Evolutionary conservation across 2,329 filamentous ascomycete species (phyloP).

Genomic region (Hortaea sp.): DNA sequence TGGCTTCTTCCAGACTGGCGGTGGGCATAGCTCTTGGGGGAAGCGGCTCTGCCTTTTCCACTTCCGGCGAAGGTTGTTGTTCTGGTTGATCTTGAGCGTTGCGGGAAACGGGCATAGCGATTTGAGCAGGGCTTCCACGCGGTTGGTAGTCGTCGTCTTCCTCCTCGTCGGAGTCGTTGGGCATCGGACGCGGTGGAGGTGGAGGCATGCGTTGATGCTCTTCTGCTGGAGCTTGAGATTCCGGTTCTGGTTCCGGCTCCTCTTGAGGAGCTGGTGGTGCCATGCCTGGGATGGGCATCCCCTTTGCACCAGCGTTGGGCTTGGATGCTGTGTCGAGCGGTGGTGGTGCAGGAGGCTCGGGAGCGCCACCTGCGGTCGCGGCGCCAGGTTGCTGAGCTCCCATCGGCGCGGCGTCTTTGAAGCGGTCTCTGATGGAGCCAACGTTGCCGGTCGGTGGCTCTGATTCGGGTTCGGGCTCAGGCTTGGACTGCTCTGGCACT

Average conservation of each 20-base stretch:
- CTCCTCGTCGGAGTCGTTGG: slow-evolving; percentile 21
- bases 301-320: slow-evolving; percentile 51
- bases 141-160: slow-evolving; percentile 33
- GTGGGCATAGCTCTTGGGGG: slow-evolving; percentile 50
- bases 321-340: slow-evolving; percentile 59
- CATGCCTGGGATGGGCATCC: slow-evolving; percentile 69
- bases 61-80: slow-evolving; percentile 4
- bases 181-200: slow-evolving; percentile 31
- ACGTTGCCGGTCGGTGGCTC: slow-evolving; percentile 51
- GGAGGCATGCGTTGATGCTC: slow-evolving; percentile 26
- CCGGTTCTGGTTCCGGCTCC: slow-evolving; percentile 35
- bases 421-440: slow-evolving; percentile 68
- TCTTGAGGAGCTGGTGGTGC: slow-evolving; percentile 39
- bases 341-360: slow-evolving; percentile 43
- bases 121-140: slow-evolving; percentile 64
- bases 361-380: slow-evolving; percentile 29
- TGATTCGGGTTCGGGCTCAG: slow-evolving; percentile 39
- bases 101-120: slow-evolving; percentile 76
- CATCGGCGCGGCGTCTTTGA: slow-evolving; percentile 67
- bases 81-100: slow-evolving; percentile 35
- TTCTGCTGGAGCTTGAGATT: slow-evolving; percentile 41
- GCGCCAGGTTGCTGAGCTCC: slow-evolving; percentile 37
- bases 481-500: slow-evolving; percentile 27
- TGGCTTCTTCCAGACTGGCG: slow-evolving; percentile 50
- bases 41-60: slow-evolving; percentile 43